These are phyloP conservation scores for Ascochyta lentis DNA, from an alignment of 2,329 filamentous ascomycete genomes.

Conservation along the genomic window DNA sequence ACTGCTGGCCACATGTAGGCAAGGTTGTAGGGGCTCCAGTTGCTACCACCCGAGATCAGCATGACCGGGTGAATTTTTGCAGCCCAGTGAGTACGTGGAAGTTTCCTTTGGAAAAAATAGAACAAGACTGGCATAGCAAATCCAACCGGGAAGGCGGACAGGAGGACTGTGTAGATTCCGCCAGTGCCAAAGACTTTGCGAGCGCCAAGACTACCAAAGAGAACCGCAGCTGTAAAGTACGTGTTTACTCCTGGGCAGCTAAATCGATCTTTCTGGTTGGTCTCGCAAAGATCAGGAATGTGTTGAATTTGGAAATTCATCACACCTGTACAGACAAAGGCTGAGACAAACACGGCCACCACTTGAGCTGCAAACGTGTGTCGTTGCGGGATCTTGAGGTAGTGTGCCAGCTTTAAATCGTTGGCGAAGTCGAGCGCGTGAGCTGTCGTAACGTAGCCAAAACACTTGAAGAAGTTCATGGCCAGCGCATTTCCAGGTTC, in stretches of 20 bases:
- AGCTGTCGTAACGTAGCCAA: constrained; percentile 17
- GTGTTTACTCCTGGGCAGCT: constrained; percentile 62
- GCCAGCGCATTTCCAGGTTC: constrained; percentile 15
- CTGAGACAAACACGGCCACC: constrained; percentile 62
- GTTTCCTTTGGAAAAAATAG: constrained; percentile 22
- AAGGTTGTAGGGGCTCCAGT: no score
- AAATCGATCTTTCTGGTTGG: constrained; percentile 49
- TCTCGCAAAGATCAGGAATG: constrained; percentile 59
- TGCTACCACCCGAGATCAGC: no score
- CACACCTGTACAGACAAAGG: constrained; percentile 59
- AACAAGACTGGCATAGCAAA: constrained; percentile 55
- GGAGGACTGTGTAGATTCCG: constrained; percentile 57
- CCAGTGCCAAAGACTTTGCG: constrained; percentile 58
- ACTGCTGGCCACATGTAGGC: no score
- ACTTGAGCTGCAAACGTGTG: constrained; percentile 67
- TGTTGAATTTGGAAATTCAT: constrained; percentile 55
- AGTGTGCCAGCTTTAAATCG: constrained; percentile 48
- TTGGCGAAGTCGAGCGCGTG: constrained; percentile 20
- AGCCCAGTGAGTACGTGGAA: background rate
- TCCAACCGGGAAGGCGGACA: constrained; percentile 61
- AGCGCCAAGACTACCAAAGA: constrained; percentile 64
- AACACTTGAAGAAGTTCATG: constrained; percentile 18
- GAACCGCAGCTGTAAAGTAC: constrained; percentile 63
- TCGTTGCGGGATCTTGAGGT: constrained; percentile 67
- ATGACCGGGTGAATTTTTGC: no score